A percentile compares a stretch with the other conserved stretches of the same genome.
Conservation (phyloP, 164 flowering plant species). For the Buxus sempervirens region DNA sequence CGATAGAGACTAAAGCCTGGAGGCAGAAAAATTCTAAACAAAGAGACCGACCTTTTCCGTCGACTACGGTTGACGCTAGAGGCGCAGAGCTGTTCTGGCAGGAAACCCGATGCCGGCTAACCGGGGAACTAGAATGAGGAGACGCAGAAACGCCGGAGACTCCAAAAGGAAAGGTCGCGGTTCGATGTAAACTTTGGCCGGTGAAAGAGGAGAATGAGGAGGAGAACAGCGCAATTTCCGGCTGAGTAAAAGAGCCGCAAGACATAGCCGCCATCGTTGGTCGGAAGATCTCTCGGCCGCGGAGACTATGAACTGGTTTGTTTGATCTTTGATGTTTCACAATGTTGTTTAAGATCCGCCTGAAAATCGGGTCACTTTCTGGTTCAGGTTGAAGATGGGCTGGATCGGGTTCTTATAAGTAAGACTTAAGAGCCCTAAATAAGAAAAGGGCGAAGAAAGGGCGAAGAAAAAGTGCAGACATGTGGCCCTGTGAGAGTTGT, state of each 20-base stretch:
- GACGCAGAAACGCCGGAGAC: conserved; percentile 13
- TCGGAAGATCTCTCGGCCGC: neutral
- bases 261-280: conserved; percentile 39
- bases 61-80: conserved; percentile 30
- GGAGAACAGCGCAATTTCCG: conserved; percentile 28
- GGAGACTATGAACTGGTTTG: no score
- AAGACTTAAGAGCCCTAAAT: no score
- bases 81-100: conserved; percentile 37
- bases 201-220: conserved; percentile 32
- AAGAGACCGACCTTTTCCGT: conserved; percentile 25
- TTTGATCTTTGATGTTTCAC: no score
- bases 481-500: no score
- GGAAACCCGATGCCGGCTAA: conserved; percentile 29
- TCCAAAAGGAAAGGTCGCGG: conserved; percentile 1
- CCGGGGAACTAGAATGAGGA: conserved; percentile 12
- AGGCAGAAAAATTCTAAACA: neutral
- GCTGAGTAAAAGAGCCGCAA: conserved; percentile 23
- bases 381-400: no score
- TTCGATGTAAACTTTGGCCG: conserved; percentile 16
- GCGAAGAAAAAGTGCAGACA: no score
- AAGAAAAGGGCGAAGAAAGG: no score
- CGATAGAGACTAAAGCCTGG: neutral
- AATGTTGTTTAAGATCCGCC: no score
- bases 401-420: no score
- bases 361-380: no score